Percentiles rank a stretch among this genome's conserved stretches.
Conservation (phyloP, 1,284 basidiomycete genomes). For the Ustilago lituana region DNA sequence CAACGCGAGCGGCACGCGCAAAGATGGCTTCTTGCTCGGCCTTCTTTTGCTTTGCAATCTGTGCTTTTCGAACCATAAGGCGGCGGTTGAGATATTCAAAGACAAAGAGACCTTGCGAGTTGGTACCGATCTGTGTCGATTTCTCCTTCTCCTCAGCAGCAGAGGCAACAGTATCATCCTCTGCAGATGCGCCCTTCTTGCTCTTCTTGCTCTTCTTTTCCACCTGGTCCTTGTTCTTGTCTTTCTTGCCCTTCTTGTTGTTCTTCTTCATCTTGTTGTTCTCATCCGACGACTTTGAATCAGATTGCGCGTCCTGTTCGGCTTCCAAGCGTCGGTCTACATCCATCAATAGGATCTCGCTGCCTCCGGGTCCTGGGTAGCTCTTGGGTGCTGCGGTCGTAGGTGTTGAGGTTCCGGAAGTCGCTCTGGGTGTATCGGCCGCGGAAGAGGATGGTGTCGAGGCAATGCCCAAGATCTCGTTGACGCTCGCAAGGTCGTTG, state of each 20-base stretch:
- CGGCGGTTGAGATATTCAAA: conserved; percentile 61
- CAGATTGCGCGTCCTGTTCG: conserved; percentile 8
- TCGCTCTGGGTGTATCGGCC: conserved; percentile 27
- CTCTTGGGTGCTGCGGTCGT: conserved; percentile 21
- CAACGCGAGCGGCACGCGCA: conserved; percentile 47
- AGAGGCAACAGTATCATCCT: neutral
- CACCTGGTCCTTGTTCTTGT: conserved; percentile 24
- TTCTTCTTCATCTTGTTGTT: conserved; percentile 17
- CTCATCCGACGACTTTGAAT: conserved; percentile 8
- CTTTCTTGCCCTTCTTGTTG: conserved; percentile 20
- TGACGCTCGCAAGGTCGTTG: conserved; percentile 53
- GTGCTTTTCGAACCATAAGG: conserved; percentile 59
- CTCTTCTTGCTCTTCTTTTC: conserved; percentile 36
- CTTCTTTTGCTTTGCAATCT: conserved; percentile 51
- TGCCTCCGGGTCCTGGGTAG: conserved; percentile 43
- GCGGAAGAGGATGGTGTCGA: conserved; percentile 43
- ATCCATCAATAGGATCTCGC: conserved; percentile 42
- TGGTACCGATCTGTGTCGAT: conserved; percentile 43
- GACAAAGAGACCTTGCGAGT: conserved; percentile 45
- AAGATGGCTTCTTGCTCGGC: conserved; percentile 56
- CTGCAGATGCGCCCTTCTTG: conserved; percentile 6
- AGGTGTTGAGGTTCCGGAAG: conserved; percentile 33
- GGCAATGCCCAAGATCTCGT: conserved; percentile 64
- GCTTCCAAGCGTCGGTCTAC: conserved; percentile 37
- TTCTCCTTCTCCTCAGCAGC: conserved; percentile 37